Evolutionary conservation across 2,329 filamentous ascomycete genomes (phyloP).

Genomic region (Hyphodiscus sp.): DNA sequence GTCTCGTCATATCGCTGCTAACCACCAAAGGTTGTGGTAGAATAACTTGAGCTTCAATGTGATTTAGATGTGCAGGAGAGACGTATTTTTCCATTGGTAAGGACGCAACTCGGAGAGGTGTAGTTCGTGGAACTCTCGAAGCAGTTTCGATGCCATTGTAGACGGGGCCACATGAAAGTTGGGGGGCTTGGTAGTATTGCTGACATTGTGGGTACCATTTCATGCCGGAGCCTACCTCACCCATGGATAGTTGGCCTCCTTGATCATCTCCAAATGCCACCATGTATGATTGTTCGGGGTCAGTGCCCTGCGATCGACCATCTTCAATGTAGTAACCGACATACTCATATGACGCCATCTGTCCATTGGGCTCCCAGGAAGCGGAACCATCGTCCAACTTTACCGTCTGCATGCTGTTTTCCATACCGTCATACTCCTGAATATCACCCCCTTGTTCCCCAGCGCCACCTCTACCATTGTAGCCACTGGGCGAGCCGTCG

Average conservation of each 20-base stretch:
- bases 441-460: neutral
- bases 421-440: neutral
- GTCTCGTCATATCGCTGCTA: constrained; percentile 3
- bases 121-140: neutral
- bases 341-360: constrained; percentile 10
- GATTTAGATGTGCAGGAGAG: neutral
- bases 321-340: constrained; percentile 8
- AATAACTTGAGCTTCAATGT: neutral
- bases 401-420: neutral
- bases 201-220: constrained; percentile 15
- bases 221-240: constrained; percentile 16
- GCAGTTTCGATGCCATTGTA: neutral
- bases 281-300: constrained; percentile 4
- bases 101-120: neutral
- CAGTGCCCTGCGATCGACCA: neutral
- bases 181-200: neutral
- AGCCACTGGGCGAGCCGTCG: neutral
- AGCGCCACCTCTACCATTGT: neutral
- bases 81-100: neutral
- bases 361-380: neutral
- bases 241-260: constrained; percentile 5
- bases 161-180: neutral
- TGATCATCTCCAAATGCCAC: constrained; percentile 3
- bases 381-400: neutral
- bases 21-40: constrained; percentile 1